Evolutionary conservation across 192 early-diverging fungal genomes (phyloP), one percentile per base, ranked within the genome.

Genomic region (Cladochytrium replicatum): DNA sequence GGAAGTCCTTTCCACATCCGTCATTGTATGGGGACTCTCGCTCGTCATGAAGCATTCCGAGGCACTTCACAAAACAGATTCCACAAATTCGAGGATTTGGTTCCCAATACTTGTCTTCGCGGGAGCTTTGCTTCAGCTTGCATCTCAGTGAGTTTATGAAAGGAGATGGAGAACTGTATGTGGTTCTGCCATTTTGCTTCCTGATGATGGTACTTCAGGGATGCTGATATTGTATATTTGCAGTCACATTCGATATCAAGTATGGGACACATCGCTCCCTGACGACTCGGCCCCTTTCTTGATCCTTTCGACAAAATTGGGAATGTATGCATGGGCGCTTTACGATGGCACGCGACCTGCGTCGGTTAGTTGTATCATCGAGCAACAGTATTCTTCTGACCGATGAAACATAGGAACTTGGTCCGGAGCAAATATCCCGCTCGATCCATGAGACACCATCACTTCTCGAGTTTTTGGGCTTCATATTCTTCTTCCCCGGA

Each of bases 261-360:
- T 15, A 8, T 30, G 46, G 7, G 13, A 13, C 29, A 11, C 9
- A 8, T 48, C 46, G 13, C 9, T 32, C 6, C 46, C 13, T 25
- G 91, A 94, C 63, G 64, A 83, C 53, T 86, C 92, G 7, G 89
- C 82, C 9, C 86, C 89, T 0, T 75, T 87, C 42, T 93, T 95
- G 92, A 68, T 93, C 26, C 62, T 89, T 44, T 80, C 86, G 8
- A 90, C 91, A 37, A 92, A 92, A 53, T 56, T 89, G 11, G 85
- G 85, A n/a, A 76, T 82, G n/a, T 86, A 82, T 63, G 86, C 86
- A 0, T 92, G 83, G 62, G 81, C 78, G 40, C 64, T 88, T 17
- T 68, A 68, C 56, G 89, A 92, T 48, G 59, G 55, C 0, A 44
- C 26, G 1, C 34, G 27, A 28, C 21, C 44, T 2, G 32, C 48